A percentile compares a stretch with the other conserved stretches of the same genome.
Evolutionary conservation across 2,329 filamentous ascomycete species (phyloP).

Genomic region (Scedosporium aurantiacum): DNA sequence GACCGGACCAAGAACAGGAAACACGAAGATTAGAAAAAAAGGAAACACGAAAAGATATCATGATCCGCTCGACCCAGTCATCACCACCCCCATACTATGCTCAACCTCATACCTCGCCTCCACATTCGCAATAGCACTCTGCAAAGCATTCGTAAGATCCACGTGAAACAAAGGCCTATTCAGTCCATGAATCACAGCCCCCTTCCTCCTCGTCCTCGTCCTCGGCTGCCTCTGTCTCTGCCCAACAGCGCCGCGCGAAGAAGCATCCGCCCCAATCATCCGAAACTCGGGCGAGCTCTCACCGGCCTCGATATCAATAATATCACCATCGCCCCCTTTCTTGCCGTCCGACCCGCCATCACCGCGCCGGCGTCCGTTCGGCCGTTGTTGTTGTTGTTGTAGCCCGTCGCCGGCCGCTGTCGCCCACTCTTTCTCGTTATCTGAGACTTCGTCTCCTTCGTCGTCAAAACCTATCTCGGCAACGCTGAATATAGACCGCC

Average conservation of each 20-base stretch:
- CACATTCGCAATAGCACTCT: slow-evolving; percentile 75
- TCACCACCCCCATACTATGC: not conserved
- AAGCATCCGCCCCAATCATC: no score
- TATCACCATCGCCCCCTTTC: no score
- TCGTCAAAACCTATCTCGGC: slow-evolving; percentile 68
- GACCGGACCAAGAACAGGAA: no score
- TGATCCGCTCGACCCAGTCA: not conserved
- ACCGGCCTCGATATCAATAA: no score
- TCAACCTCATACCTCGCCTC: slow-evolving; percentile 37
- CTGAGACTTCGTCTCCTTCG: slow-evolving; percentile 52
- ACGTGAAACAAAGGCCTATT: slow-evolving; percentile 90
- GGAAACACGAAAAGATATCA: not conserved
- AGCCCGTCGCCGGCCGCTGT: not conserved
- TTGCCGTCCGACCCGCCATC: no score
- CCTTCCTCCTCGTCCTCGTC: slow-evolving; percentile 30
- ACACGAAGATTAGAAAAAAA: not conserved
- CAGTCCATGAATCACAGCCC: slow-evolving; percentile 61
- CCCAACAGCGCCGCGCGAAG: not conserved
- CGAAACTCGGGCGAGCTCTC: no score
- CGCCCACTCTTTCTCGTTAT: slow-evolving; percentile 33
- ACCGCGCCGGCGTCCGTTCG: not conserved
- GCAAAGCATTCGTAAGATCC: slow-evolving; percentile 78
- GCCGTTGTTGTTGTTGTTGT: not conserved
- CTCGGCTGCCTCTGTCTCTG: slow-evolving; percentile 52
- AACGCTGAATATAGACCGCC: slow-evolving; percentile 93